These are phyloP conservation scores for Pneumocystis sp. DNA, from an alignment of 1,139 yeast species.

Conservation along the genomic window DNA sequence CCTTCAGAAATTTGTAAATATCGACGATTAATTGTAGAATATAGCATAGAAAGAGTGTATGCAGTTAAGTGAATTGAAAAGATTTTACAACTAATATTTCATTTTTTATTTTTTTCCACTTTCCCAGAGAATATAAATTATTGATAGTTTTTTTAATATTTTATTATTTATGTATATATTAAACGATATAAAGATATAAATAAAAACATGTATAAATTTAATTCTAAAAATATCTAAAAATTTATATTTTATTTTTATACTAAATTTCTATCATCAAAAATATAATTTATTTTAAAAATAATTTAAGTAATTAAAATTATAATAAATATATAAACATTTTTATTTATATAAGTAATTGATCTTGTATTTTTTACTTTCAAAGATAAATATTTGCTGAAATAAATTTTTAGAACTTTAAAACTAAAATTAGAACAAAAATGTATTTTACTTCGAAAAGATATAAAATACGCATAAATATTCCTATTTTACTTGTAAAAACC, in stretches of 20 bases:
- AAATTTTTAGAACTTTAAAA: slow-evolving; percentile 7
- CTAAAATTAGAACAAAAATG: slow-evolving; percentile 11
- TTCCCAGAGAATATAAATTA: too few species aligned
- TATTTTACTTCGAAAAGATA: neutral
- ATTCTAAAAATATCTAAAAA: neutral
- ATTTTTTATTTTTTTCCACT: neutral
- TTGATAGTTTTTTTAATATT: neutral
- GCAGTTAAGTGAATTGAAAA: neutral
- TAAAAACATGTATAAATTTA: neutral
- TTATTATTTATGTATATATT: too few species aligned
- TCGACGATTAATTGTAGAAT: slow-evolving; percentile 1
- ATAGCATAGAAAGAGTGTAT: neutral
- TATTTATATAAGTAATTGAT: slow-evolving; percentile 12
- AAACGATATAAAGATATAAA: neutral
- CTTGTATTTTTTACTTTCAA: slow-evolving; percentile 9
- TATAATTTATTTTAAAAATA: too few species aligned
- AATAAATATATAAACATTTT: slow-evolving; percentile 13
- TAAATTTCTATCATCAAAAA: slow-evolving; percentile 9
- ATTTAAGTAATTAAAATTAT: neutral
- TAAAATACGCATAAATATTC: slow-evolving; percentile 11
- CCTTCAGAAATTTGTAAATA: slow-evolving; percentile 9
- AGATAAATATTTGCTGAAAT: slow-evolving; percentile 5
- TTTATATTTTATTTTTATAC: neutral
- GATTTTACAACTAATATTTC: neutral
- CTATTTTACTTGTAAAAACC: neutral